These are phyloP conservation scores for Neoscytalidium dimidiatum DNA, from an alignment of 2,329 filamentous ascomycete species.

Conservation along the genomic window DNA sequence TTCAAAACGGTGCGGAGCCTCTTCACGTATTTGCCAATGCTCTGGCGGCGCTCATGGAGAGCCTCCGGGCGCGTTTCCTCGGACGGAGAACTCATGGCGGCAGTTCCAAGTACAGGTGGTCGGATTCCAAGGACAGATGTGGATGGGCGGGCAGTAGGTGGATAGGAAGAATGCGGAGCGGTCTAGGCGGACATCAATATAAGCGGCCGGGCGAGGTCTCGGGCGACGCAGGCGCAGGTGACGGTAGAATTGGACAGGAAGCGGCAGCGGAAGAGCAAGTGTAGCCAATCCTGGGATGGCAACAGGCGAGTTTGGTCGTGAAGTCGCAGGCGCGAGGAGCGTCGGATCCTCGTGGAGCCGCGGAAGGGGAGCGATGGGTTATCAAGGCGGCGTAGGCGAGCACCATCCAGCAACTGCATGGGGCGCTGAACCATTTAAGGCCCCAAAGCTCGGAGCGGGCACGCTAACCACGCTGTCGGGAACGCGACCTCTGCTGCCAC, in stretches of 20 bases:
- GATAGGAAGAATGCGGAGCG: not conserved
- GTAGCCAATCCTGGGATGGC: not conserved
- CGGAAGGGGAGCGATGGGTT: slow-evolving; percentile 3
- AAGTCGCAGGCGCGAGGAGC: not conserved
- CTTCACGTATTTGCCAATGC: slow-evolving; percentile 42
- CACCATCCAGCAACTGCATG: slow-evolving; percentile 5
- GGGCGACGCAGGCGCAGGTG: not conserved
- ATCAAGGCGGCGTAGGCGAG: slow-evolving; percentile 15
- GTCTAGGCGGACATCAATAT: slow-evolving; percentile 1
- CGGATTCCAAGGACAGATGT: not conserved
- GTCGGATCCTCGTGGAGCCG: not conserved
- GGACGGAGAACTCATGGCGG: slow-evolving; percentile 14
- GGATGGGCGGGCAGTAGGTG: not conserved
- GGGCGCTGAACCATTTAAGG: slow-evolving; percentile 17
- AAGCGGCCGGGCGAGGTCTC: not conserved
- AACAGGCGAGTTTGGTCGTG: not conserved
- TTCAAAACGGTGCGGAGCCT: slow-evolving; percentile 42
- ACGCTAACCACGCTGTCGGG: slow-evolving; percentile 18
- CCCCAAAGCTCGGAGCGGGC: slow-evolving; percentile 18
- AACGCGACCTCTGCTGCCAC: slow-evolving; percentile 14
- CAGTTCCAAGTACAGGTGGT: not conserved
- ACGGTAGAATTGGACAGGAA: not conserved
- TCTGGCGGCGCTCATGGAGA: slow-evolving; percentile 31
- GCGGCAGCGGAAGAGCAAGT: not conserved
- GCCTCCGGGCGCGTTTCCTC: slow-evolving; percentile 9